Evolutionary conservation across 768 basidiomycete species (phyloP), one percentile per base, ranked within the genome.

Genomic region (Suillus weaverae): DNA sequence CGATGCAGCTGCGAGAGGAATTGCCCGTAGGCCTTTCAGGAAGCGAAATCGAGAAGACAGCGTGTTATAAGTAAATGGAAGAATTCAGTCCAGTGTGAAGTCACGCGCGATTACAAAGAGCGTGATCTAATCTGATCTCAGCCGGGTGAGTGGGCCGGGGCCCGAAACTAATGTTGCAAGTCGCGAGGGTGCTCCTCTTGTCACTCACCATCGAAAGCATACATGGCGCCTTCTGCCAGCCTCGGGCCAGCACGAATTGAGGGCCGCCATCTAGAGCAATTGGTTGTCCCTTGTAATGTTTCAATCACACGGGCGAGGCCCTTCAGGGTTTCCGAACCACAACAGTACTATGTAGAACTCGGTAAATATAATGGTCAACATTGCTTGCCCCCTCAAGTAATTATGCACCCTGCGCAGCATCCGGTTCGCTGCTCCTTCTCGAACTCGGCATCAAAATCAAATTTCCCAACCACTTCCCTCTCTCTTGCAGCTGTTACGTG

Each of bases 21-120:
- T 64, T 9, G 70, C 74, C 69, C 73, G 65, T 43, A 80, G 73
- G 73, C 72, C 72, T 66, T 69, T 70, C 65, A 76, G 67, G 43
- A 56, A 61, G 39, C 69, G 69, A 35, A 70, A 67, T 68, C 73
- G 74, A 16, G 71, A 69, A 71, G 70, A 74, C 76, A 77, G 73
- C 60, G 62, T 70, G 57, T 38, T 36, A 55, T 22, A 55, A 51
- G 50, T 51, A 18, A 4, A 16, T 18, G 50, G n/a, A 35, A 36
- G 13, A 35, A 54, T 33, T n/a, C 33, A 20, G 54, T 35, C 5
- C 26, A 26, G 35, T 22, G 54, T 4, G 35, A 2, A 51, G 22
- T 50, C 51, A 53, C 51, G 32, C 51, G 18, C 4, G 30, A 53
- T 53, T 53, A 53, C 51, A 53, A 53, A 16, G 7, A 3, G 30